Conservation (phyloP, 768 basidiomycete genomes). For the Boletus patriciae region DNA sequence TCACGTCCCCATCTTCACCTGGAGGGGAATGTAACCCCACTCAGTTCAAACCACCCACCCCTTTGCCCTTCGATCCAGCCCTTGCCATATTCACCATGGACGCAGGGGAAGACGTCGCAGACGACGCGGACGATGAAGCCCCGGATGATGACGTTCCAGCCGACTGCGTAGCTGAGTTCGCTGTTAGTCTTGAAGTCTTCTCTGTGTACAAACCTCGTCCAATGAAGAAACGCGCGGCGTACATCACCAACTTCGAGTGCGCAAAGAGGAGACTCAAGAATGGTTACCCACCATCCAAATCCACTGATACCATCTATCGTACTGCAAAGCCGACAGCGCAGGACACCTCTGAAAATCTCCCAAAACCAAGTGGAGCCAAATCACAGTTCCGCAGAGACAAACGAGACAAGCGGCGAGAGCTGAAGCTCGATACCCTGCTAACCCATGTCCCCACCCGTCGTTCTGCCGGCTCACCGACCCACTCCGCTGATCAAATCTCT, state of each 20-base stretch:
- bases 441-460: conserved; percentile 16
- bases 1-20: conserved; percentile 8
- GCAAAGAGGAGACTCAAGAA: conserved; percentile 31
- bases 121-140: conserved; percentile 31
- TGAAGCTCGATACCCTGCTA: conserved; percentile 33
- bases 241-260: conserved; percentile 24
- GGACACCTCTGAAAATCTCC: neutral
- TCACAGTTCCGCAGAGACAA: conserved; percentile 42
- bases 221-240: conserved; percentile 43
- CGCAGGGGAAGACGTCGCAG: conserved; percentile 36
- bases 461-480: neutral
- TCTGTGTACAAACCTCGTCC: conserved; percentile 76
- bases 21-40: neutral
- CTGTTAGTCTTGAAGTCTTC: conserved; percentile 63
- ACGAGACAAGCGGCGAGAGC: conserved; percentile 54
- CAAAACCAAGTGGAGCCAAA: conserved; percentile 28
- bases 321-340: neutral
- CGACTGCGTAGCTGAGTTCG: conserved; percentile 24
- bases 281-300: conserved; percentile 13
- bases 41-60: neutral
- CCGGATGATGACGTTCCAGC: conserved; percentile 1
- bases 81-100: conserved; percentile 49
- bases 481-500: conserved; percentile 2
- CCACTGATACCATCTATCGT: neutral
- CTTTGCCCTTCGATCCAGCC: conserved; percentile 32